phyloP scores from a whole-genome alignment of 192 early-diverging fungal genomes.

The Coemansia javaensis region DNA sequence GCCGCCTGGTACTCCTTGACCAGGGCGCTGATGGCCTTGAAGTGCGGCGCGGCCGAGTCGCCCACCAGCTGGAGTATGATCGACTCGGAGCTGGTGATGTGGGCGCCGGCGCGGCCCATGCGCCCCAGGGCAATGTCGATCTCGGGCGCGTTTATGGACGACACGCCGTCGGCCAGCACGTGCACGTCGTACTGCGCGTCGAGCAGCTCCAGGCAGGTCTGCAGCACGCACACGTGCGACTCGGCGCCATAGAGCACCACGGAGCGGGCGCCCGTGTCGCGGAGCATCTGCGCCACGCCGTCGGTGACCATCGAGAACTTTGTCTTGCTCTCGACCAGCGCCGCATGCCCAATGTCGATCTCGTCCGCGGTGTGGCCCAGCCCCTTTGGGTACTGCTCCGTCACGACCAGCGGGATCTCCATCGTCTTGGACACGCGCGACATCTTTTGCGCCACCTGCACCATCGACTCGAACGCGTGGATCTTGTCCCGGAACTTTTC shows the following conservation, averaged over 20 bases:
- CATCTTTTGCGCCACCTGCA: conserved; percentile 86
- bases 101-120: conserved; percentile 63
- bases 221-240: conserved; percentile 92
- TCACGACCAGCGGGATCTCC: conserved; percentile 80
- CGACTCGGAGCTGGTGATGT: conserved; percentile 72
- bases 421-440: conserved; percentile 66
- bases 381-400: conserved; percentile 73
- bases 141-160: conserved; percentile 79
- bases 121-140: conserved; percentile 75
- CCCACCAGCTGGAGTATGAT: conserved; percentile 66
- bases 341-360: conserved; percentile 65
- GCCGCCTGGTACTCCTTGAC: conserved; percentile 79
- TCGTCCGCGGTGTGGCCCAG: conserved; percentile 76
- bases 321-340: conserved; percentile 62
- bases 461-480: conserved; percentile 74
- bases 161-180: conserved; percentile 91
- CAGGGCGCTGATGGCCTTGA: conserved; percentile 71
- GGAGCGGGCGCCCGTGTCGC: conserved; percentile 54
- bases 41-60: conserved; percentile 62
- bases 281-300: conserved; percentile 53
- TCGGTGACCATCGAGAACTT: conserved; percentile 86
- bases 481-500: conserved; percentile 72
- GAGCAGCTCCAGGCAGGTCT: conserved; percentile 88
- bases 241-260: conserved; percentile 90
- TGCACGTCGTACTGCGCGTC: conserved; percentile 73